A percentile compares a stretch with the other conserved stretches of the same genome.
phyloP scores from a whole-genome alignment of 257 asterid genomes.

The Ligustrum vulgare region DNA sequence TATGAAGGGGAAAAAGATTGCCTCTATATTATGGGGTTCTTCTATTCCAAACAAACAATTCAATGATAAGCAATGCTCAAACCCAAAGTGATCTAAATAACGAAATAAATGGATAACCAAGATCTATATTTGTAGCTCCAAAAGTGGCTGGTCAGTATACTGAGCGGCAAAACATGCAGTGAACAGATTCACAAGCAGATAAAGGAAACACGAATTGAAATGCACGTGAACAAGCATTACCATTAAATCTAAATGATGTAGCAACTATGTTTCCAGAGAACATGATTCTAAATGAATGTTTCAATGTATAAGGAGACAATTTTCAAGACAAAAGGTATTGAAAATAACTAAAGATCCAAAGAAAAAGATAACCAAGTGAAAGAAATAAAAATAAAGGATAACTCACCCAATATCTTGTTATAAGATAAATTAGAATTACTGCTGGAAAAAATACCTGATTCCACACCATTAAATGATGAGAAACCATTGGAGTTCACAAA shows the following conservation, averaged over 20 bases:
- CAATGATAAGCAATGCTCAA: not conserved
- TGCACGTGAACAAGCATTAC: not conserved
- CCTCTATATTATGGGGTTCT: not conserved
- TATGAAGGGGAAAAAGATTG: not conserved
- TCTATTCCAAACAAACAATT: not conserved
- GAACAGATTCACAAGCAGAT: not conserved
- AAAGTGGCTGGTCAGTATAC: not conserved
- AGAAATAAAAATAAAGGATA: not conserved
- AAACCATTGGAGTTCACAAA: slow-evolving; percentile 48
- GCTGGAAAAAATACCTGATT: slow-evolving; percentile 45
- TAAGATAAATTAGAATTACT: slow-evolving; percentile 45
- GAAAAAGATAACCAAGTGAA: slow-evolving; percentile 1
- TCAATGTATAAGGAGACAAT: not conserved
- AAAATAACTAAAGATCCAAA: slow-evolving; percentile 5
- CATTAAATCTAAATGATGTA: not conserved
- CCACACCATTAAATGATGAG: slow-evolving; percentile 47
- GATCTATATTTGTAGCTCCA: not conserved
- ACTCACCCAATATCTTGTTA: slow-evolving; percentile 65
- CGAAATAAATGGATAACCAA: not conserved
- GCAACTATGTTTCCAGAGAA: not conserved
- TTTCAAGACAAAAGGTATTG: slow-evolving; percentile 8
- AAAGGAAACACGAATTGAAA: not conserved
- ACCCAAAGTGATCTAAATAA: too few relatives aligned
- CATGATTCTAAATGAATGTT: not conserved
- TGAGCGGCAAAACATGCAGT: not conserved